phyloP scores from a whole-genome alignment of 1,139 yeast species.

The Taphrina deformans region DNA sequence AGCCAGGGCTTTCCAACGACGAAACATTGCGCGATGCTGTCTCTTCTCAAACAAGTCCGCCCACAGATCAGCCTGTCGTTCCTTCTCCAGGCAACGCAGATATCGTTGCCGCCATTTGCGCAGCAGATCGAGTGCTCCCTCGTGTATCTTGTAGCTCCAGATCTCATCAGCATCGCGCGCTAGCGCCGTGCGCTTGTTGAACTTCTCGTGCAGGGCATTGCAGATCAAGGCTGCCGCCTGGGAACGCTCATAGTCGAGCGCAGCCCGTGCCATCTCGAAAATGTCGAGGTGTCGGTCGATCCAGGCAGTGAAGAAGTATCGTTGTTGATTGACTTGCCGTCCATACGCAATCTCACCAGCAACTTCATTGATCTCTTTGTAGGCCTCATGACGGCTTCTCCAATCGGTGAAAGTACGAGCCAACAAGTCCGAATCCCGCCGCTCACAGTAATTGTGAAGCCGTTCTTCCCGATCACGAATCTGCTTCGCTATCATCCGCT shows the following conservation, averaged over 20 bases:
- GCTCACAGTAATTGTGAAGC: background rate
- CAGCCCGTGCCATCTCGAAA: constrained; percentile 21
- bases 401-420: background rate
- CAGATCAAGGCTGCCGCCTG: constrained; percentile 3
- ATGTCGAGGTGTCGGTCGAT: constrained; percentile 18
- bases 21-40: background rate
- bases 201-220: background rate
- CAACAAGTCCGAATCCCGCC: background rate
- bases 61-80: constrained; percentile 18
- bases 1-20: background rate
- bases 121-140: background rate
- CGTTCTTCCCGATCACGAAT: constrained; percentile 1
- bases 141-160: constrained; percentile 8
- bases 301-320: constrained; percentile 18
- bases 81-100: background rate
- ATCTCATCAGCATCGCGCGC: constrained; percentile 2
- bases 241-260: constrained; percentile 7
- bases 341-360: background rate
- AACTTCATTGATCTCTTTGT: background rate
- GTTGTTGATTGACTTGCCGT: background rate
- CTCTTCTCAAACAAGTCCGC: background rate
- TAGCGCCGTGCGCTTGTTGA: background rate
- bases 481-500: background rate
- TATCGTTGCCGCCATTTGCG: constrained; percentile 2
- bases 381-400: background rate